A percentile compares a stretch with the other conserved stretches of the same genome.
These are phyloP conservation scores for Helotiales sp. DNA, from an alignment of 2,329 filamentous ascomycete species.

Conservation along the genomic window DNA sequence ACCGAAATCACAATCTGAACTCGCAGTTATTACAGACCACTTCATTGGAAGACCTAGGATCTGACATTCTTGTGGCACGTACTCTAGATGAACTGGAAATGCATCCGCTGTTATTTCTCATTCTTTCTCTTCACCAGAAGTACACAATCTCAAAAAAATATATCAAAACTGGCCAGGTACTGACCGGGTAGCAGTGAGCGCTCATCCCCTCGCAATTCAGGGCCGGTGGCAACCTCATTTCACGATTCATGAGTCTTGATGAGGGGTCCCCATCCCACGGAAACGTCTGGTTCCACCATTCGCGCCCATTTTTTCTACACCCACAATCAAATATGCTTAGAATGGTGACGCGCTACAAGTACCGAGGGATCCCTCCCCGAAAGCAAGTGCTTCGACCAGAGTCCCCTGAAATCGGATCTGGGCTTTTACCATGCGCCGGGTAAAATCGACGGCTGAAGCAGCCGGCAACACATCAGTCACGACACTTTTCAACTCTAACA, in stretches of 20 bases:
- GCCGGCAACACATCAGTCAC: constrained; percentile 8
- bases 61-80: too few relatives aligned
- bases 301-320: background rate
- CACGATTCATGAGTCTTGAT: background rate
- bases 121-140: too few relatives aligned
- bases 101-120: too few relatives aligned
- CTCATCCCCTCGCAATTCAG: background rate
- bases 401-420: background rate
- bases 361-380: background rate
- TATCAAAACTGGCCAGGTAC: background rate
- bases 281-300: constrained; percentile 3
- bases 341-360: background rate
- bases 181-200: background rate
- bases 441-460: constrained; percentile 22
- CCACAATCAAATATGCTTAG: background rate
- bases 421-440: background rate
- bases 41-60: too few relatives aligned
- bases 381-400: background rate
- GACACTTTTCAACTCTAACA: background rate
- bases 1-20: too few relatives aligned
- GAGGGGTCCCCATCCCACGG: background rate
- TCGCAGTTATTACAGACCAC: too few relatives aligned
- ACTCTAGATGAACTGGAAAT: too few relatives aligned
- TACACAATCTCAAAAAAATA: too few relatives aligned
- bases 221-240: background rate